Evolutionary conservation across 768 basidiomycete species (phyloP).

Genomic region (Neoboletus magnificus): DNA sequence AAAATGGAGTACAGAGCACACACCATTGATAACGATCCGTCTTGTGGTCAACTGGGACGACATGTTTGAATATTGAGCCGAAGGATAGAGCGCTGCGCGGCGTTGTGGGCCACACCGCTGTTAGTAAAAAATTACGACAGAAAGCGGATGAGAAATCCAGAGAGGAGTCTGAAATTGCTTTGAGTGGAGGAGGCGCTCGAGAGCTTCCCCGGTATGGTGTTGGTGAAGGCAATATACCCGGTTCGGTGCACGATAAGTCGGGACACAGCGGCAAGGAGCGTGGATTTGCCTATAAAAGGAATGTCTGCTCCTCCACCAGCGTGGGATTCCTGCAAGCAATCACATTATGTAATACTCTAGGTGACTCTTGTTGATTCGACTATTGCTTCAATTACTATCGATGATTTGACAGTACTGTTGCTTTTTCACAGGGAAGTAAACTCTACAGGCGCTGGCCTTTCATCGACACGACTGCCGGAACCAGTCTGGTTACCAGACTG

Average conservation of each 20-base stretch:
- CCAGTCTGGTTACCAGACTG: too few relatives aligned
- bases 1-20: slow-evolving; percentile 3
- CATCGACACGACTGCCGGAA: neutral
- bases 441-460: neutral
- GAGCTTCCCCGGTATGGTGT: neutral
- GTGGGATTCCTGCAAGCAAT: too few relatives aligned
- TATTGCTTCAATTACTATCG: neutral
- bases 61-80: slow-evolving; percentile 8
- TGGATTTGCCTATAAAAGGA: slow-evolving; percentile 10
- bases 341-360: too few relatives aligned
- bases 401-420: too few relatives aligned
- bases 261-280: neutral
- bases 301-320: neutral
- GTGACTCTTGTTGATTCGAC: too few relatives aligned
- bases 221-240: neutral
- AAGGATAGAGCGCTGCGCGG: neutral
- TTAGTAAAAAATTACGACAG: neutral
- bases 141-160: neutral
- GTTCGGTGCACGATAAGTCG: neutral
- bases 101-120: neutral
- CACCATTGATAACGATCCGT: slow-evolving; percentile 46
- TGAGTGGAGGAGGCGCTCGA: neutral
- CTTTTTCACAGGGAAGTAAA: too few relatives aligned
- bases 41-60: slow-evolving; percentile 36
- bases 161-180: neutral